Conservation (phyloP, 75 land plant genomes). For the Selaginella tamariscina region DNA sequence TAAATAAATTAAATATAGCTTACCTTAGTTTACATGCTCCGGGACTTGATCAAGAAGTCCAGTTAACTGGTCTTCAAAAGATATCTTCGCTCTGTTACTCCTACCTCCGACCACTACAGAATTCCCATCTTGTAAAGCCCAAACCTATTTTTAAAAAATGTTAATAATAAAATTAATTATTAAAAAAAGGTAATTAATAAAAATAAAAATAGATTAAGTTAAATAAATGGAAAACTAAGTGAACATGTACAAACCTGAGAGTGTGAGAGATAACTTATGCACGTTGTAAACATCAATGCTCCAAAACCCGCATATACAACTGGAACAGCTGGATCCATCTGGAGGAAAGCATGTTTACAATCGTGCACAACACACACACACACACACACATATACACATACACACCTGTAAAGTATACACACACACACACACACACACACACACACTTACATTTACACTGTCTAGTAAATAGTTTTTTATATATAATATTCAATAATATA, state of each 20-base stretch:
- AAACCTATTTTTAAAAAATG: conserved; percentile 36
- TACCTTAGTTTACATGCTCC: conserved; percentile 21
- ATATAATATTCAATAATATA: too few relatives aligned
- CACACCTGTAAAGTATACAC: too few relatives aligned
- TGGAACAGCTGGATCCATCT: conserved; percentile 96
- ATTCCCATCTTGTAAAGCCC: conserved; percentile 92
- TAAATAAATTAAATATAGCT: not conserved
- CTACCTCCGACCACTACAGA: conserved; percentile 77
- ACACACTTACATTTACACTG: too few relatives aligned
- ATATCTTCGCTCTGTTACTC: conserved; percentile 66
- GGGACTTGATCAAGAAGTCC: conserved; percentile 71
- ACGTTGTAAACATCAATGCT: conserved; percentile 86
- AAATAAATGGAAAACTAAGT: not conserved
- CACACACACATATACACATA: too few relatives aligned
- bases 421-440: too few relatives aligned
- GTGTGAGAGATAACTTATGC: conserved; percentile 82
- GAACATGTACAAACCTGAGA: conserved; percentile 42
- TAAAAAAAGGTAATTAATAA: not conserved
- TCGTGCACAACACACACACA: too few relatives aligned
- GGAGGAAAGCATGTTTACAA: too few relatives aligned
- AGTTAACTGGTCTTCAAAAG: conserved; percentile 61
- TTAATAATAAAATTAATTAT: not conserved
- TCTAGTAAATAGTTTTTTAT: too few relatives aligned
- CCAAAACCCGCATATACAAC: conserved; percentile 98
- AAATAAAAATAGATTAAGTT: not conserved